Percentiles rank a stretch among this genome's conserved stretches.
Evolutionary conservation across 2,329 filamentous ascomycete genomes (phyloP).

Genomic region (Sporothrix dimorphospora): DNA sequence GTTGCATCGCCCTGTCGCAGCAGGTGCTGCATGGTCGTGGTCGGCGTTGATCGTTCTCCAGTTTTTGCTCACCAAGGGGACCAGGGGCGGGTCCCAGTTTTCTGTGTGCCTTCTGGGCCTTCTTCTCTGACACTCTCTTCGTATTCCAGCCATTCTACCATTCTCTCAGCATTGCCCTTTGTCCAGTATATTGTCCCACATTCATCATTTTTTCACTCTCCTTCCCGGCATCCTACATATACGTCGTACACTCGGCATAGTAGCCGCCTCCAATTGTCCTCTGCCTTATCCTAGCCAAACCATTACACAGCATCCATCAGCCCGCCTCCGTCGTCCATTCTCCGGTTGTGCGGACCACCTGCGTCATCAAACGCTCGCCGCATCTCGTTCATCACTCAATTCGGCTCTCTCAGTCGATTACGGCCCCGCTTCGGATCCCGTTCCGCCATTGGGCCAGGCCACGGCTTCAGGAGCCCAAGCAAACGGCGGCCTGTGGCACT

Average conservation of each 20-base stretch:
- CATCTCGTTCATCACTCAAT: not conserved
- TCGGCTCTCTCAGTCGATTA: not conserved
- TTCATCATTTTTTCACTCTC: not conserved
- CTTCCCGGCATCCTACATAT: conserved; percentile 8
- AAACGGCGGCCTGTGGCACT: not conserved
- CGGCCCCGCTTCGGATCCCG: not conserved
- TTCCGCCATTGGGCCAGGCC: not conserved
- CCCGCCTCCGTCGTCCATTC: no score
- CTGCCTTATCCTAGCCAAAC: not conserved
- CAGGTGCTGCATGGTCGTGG: conserved; percentile 5
- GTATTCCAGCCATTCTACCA: conserved; percentile 10
- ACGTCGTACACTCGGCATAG: not conserved
- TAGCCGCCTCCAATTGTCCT: not conserved
- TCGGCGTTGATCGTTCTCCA: conserved; percentile 21
- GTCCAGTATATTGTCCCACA: conserved; percentile 11
- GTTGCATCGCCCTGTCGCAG: conserved; percentile 19
- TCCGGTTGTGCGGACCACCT: conserved; percentile 2
- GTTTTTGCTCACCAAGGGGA: conserved; percentile 17
- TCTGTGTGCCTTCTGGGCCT: not conserved
- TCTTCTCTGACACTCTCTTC: not conserved
- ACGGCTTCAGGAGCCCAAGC: not conserved
- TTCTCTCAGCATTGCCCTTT: not conserved
- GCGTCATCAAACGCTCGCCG: not conserved
- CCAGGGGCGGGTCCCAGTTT: not conserved
- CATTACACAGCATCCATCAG: conserved; percentile 2